These are phyloP conservation scores for Medicago lupulina DNA, from an alignment of 306 rosid genomes.

Conservation along the genomic window DNA sequence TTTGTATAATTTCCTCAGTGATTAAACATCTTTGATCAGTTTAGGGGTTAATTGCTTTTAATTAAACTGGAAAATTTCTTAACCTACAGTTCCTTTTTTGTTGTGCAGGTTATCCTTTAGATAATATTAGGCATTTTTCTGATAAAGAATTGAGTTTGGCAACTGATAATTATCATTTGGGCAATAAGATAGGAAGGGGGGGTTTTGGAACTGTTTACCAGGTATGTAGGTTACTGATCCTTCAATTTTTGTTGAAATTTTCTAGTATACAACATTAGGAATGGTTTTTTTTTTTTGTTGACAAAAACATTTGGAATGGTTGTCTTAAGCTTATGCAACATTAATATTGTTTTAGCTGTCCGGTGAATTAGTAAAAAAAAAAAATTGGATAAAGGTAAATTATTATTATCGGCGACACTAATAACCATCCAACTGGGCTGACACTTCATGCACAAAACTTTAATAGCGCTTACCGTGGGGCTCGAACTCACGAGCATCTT, in stretches of 20 bases:
- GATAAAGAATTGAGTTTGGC: constrained; percentile 73
- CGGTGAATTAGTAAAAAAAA: not conserved
- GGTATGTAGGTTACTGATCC: constrained; percentile 54
- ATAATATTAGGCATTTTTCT: constrained; percentile 64
- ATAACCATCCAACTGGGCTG: too few relatives aligned
- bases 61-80: too few relatives aligned
- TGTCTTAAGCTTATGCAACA: not conserved
- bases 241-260: not conserved
- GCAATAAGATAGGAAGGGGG: constrained; percentile 83
- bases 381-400: too few relatives aligned
- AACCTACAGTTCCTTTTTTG: constrained; percentile 19
- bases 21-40: too few relatives aligned
- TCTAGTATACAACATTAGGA: not conserved
- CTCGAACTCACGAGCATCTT: too few relatives aligned
- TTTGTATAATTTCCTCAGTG: too few relatives aligned
- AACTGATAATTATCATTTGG: constrained; percentile 68
- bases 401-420: too few relatives aligned
- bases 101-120: constrained; percentile 57
- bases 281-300: too few relatives aligned
- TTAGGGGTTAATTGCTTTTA: too few relatives aligned
- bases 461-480: too few relatives aligned
- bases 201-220: constrained; percentile 92
- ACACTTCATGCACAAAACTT: too few relatives aligned
- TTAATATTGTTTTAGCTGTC: not conserved
- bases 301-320: not conserved